These are phyloP conservation scores for Tetraselmis striata DNA, from an alignment of 139 green algal species.

Conservation along the genomic window DNA sequence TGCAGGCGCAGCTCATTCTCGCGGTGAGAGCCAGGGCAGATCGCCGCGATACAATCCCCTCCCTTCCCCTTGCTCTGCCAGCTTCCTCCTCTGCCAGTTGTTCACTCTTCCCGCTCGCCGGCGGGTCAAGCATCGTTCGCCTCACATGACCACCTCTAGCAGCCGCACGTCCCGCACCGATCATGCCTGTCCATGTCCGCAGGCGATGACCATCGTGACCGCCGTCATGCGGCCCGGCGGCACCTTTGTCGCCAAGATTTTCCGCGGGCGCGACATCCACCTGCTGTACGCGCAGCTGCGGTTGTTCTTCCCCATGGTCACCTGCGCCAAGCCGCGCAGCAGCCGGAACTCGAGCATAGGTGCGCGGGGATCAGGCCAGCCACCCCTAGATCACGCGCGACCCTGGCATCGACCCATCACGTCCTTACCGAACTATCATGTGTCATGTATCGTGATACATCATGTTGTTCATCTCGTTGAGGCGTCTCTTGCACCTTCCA, in stretches of 20 bases:
- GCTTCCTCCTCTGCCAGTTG: too few species aligned
- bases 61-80: too few species aligned
- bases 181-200: too few species aligned
- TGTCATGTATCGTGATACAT: background rate
- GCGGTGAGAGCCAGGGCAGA: too few species aligned
- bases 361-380: too few species aligned
- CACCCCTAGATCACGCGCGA: too few species aligned
- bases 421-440: too few species aligned
- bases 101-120: too few species aligned
- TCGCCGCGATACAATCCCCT: too few species aligned
- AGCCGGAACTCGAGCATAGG: slow-evolving; percentile 83
- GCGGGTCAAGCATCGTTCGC: too few species aligned
- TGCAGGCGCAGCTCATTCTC: slow-evolving; percentile 88
- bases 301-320: slow-evolving; percentile 85
- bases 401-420: too few species aligned
- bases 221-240: slow-evolving; percentile 77
- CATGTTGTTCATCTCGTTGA: background rate
- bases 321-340: slow-evolving; percentile 88
- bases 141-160: background rate
- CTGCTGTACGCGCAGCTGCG: slow-evolving; percentile 86
- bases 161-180: slow-evolving; percentile 8
- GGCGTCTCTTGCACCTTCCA: background rate
- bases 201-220: slow-evolving; percentile 76
- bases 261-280: slow-evolving; percentile 80
- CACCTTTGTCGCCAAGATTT: slow-evolving; percentile 91